phyloP scores from a whole-genome alignment of 176 grass and related monocot species.

The Ensete ventricosum region DNA sequence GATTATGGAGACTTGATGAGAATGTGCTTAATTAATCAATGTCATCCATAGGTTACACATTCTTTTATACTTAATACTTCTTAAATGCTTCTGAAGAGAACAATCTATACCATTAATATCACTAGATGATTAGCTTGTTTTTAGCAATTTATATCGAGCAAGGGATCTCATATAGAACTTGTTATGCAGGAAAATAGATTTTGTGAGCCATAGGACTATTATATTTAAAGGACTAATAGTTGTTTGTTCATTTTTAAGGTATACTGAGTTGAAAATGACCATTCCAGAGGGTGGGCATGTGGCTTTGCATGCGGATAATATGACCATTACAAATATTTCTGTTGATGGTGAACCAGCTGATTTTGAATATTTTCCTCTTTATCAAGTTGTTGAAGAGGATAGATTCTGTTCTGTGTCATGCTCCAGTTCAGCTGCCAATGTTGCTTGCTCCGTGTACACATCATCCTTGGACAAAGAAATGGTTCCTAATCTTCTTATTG shows the following conservation, averaged over 20 bases:
- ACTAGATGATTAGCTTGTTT: background rate
- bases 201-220: background rate
- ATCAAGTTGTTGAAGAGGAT: slow-evolving; percentile 52
- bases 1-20: no score
- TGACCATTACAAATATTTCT: slow-evolving; percentile 62
- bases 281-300: slow-evolving; percentile 59
- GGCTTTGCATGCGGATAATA: slow-evolving; percentile 71
- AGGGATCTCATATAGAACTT: background rate
- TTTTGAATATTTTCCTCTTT: slow-evolving; percentile 72
- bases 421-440: slow-evolving; percentile 74
- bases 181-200: background rate
- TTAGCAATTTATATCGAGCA: background rate
- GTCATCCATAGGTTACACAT: no score
- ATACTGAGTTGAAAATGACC: slow-evolving; percentile 70
- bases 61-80: no score
- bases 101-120: no score
- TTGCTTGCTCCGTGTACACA: slow-evolving; percentile 58
- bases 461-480: slow-evolving; percentile 65
- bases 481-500: slow-evolving; percentile 63
- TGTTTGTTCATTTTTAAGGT: slow-evolving; percentile 44
- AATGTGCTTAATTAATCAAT: no score
- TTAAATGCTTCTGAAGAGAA: no score
- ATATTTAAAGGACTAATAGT: background rate
- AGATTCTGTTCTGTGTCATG: slow-evolving; percentile 70
- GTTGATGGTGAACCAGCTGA: slow-evolving; percentile 70